Base-by-base conservation (phyloP, 176 grass and related monocot species). In the Oryza punctata region DNA sequence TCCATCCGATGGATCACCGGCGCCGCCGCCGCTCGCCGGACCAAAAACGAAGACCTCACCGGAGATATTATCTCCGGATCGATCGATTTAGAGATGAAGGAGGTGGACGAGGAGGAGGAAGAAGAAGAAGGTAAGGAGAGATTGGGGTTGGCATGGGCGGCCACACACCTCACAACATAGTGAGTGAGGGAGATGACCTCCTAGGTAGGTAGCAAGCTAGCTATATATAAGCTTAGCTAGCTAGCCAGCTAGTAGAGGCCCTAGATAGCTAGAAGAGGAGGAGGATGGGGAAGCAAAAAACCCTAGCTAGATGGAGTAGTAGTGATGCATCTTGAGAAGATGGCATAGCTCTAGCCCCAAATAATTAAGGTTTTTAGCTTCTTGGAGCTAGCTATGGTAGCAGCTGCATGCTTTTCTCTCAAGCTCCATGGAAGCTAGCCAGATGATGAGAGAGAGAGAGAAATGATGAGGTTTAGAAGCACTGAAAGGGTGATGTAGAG, bases 151-250 rank as follows among this genome's bases (percentile, higher is more conserved):
- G 45, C 68, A 70, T 57, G 72, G 47, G 27, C 25, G 28, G 12
- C 12, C 46, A 14, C 3, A 16, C 6, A 6, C 18, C n/a, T 19
- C 52, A 28, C 43, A 50, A 12, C 5, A 50, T 4, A 32, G 26
- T 10, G 28, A 66, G 63, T 27, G 54, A 41, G 57, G 24, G 35
- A 40, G 64, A 29, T 82, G 40, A 57, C 18, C 30, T 69, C 43
- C 70, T 83, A 25, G 59, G 81, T 28, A 79, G 65, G 40, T 27
- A 73, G 64, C 44, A 28, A 65, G 81, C 63, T 49, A 61, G n/a
- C 76, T 80, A 76, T 89, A 89, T 85, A 84, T 89, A 85, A 52
- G 38, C 57, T 21, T 57, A 57, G 47, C 50, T 57, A 57, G 49
- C 49, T 6, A 35, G 33, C 33, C 21, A 54, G 49, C 49, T 19